phyloP scores from a whole-genome alignment of 768 basidiomycete genomes.

The Cantharellus cinnabarinus region DNA sequence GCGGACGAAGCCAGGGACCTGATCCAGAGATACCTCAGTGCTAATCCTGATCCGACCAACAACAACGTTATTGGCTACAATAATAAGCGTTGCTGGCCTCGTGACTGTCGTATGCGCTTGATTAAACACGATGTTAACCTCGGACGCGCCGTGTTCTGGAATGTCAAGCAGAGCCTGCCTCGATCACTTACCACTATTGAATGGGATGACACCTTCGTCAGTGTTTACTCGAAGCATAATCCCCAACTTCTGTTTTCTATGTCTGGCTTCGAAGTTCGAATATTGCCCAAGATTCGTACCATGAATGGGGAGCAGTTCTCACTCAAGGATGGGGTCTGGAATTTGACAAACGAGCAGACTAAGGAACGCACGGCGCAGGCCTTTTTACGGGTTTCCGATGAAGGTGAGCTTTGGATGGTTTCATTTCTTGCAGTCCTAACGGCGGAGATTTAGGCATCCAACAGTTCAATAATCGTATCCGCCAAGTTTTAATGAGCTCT shows the following conservation, averaged over 20 bases:
- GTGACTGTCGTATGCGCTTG: constrained; percentile 95
- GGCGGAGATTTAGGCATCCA: constrained; percentile 42
- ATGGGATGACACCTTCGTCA: constrained; percentile 96
- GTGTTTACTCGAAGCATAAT: constrained; percentile 93
- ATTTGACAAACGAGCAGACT: constrained; percentile 87
- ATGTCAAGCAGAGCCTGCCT: constrained; percentile 91
- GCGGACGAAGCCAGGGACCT: constrained; percentile 95
- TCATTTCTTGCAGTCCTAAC: not conserved
- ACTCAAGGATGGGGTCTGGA: constrained; percentile 90
- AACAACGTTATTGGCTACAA: constrained; percentile 99
- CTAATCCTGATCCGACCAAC: constrained; percentile 95
- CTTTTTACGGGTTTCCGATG: constrained; percentile 92
- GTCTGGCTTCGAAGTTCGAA: constrained; percentile 97
- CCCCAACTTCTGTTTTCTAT: constrained; percentile 95
- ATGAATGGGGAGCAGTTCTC: constrained; percentile 96
- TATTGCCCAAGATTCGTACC: constrained; percentile 87
- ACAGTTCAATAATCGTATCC: constrained; percentile 92
- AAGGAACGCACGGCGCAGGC: constrained; percentile 97
- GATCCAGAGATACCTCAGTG: constrained; percentile 92
- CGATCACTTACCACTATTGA: constrained; percentile 94
- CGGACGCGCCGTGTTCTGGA: constrained; percentile 97
- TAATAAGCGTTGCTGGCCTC: constrained; percentile 98
- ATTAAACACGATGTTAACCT: constrained; percentile 99
- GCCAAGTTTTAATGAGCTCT: constrained; percentile 94
- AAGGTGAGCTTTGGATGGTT: constrained; percentile 27